These are phyloP conservation scores for Beta corolliflora DNA, from an alignment of 179 eudicot species.

Conservation along the genomic window DNA sequence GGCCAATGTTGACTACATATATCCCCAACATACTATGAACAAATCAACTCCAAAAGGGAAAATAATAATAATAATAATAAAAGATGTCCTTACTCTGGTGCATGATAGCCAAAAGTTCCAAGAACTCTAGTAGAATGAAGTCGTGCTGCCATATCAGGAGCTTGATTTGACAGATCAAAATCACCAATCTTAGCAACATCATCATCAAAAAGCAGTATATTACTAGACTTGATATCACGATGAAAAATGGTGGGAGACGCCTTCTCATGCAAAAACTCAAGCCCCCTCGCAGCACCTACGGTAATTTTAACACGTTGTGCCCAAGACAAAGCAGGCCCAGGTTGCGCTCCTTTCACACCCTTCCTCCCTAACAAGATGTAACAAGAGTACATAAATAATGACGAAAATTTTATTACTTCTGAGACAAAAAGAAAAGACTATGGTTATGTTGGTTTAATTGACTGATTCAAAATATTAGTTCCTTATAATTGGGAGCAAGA, in stretches of 20 bases:
- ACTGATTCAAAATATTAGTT: too few relatives aligned
- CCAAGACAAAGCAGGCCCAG: conserved; percentile 44
- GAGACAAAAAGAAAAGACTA: neutral
- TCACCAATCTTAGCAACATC: conserved; percentile 45
- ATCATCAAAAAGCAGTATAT: conserved; percentile 38
- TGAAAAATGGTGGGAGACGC: conserved; percentile 32
- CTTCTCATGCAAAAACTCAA: conserved; percentile 46
- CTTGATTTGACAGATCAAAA: conserved; percentile 43
- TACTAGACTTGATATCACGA: conserved; percentile 43
- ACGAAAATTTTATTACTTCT: neutral
- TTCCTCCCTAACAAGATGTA: conserved; percentile 32
- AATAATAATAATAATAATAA: too few relatives aligned
- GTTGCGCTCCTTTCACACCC: conserved; percentile 47
- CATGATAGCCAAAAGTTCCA: conserved; percentile 45
- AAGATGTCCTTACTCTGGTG: conserved; percentile 36
- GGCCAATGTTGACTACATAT: neutral
- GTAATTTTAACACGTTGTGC: conserved; percentile 41
- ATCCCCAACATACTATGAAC: neutral
- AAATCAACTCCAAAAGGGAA: neutral
- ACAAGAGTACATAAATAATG: neutral
- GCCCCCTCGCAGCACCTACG: conserved; percentile 42
- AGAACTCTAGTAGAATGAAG: conserved; percentile 46
- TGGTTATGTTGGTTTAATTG: too few relatives aligned
- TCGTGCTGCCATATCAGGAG: conserved; percentile 48
- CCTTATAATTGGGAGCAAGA: too few relatives aligned